Conservation (phyloP, 176 grass and related monocot genomes). For the Aegilops umbellulata region DNA sequence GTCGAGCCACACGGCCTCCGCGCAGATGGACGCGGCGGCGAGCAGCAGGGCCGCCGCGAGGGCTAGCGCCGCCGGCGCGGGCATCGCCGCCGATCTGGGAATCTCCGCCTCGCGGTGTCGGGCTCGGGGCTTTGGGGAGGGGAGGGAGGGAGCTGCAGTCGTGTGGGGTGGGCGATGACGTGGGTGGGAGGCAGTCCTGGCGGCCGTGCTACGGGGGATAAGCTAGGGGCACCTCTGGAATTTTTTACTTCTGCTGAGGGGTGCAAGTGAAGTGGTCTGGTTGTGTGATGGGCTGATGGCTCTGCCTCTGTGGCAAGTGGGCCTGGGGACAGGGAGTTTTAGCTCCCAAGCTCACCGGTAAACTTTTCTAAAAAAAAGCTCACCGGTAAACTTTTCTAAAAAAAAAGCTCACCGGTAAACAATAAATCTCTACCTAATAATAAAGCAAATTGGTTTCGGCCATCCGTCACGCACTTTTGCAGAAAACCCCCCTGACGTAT, state of each 20-base stretch:
- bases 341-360: too few relatives aligned
- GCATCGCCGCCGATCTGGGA: slow-evolving; percentile 21
- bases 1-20: slow-evolving; percentile 73
- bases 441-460: too few relatives aligned
- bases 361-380: too few relatives aligned
- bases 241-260: neutral
- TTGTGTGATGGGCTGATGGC: neutral
- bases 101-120: slow-evolving; percentile 32
- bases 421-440: too few relatives aligned
- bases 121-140: neutral
- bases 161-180: neutral
- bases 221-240: neutral
- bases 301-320: too few relatives aligned
- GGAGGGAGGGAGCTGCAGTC: neutral
- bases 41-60: slow-evolving; percentile 15
- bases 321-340: too few relatives aligned
- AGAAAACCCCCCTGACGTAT: too few relatives aligned
- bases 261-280: too few relatives aligned
- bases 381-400: too few relatives aligned
- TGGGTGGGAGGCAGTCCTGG: neutral
- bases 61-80: neutral
- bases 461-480: too few relatives aligned
- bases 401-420: too few relatives aligned
- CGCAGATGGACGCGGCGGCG: slow-evolving; percentile 20
- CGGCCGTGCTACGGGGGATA: neutral